Evolutionary conservation across 805 yeast genomes (phyloP), one percentile per base, ranked within the genome.

Genomic region (Lachancea meyersii): DNA sequence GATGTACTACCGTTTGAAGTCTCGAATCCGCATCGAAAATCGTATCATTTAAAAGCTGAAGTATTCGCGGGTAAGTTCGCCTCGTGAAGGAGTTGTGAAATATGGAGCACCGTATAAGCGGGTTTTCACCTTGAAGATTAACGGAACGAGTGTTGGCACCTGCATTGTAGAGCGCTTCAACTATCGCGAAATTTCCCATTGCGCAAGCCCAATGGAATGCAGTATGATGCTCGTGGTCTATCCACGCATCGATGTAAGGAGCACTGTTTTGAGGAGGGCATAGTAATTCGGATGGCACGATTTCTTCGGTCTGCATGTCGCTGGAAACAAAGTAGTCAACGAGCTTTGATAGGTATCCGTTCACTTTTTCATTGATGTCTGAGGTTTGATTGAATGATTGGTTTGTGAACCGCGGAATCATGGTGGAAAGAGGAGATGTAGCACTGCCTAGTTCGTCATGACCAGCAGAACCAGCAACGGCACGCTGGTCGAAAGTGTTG

Each of bases 161-260:
- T 31, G 82, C 77, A 22, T 79, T 71, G 23, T 86, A 65, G 32
- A 93, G 70, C 11, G 88, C 75, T 51, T 83, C 93, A 43, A 86
- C 80, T 64, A 89, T 79, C 36, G 74, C 75, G 26, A 82, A 64
- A 58, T 82, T 86, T 3, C 97, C 98, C 76, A 93, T 87, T 1
- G 97, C 84, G 47, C 97, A 87, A 0, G 97, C 95, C 97, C 97
- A 93, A 64, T 93, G 98, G 52, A 93, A 79, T 1, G 95, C 83
- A 0, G 96, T 85, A 58, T 93, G 94, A 1, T 96, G 94, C 57
- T 93, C 97, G 45, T 86, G 89, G 60, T 93, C 98, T 20, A 93
- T 86, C 3, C 87, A 80, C 41, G 83, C 86, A 58, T 70, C 80
- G 67, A 81, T 75, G 47, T 57, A 61, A 8, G 66, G 66, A 20